These are phyloP conservation scores for Sporothrix brunneoviolacea DNA, from an alignment of 2,329 filamentous ascomycete species.

Conservation along the genomic window DNA sequence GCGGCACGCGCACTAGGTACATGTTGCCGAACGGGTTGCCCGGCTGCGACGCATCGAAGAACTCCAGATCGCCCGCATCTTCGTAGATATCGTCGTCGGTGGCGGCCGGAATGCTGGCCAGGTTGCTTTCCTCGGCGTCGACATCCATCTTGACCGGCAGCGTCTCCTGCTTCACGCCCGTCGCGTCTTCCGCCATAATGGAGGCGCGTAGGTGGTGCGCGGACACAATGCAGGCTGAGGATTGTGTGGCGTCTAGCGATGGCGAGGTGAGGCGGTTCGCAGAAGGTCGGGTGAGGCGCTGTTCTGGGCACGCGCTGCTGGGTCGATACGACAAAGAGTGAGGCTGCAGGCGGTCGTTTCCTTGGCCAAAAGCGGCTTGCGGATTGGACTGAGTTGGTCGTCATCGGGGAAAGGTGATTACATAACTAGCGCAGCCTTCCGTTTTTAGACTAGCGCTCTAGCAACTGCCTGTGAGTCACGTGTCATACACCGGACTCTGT, in stretches of 20 bases:
- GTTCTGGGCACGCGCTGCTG: background rate
- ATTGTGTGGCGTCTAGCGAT: too few relatives aligned
- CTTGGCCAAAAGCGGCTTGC: background rate
- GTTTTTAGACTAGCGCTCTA: background rate
- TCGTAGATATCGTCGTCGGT: slow-evolving; percentile 60
- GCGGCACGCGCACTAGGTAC: slow-evolving; percentile 73
- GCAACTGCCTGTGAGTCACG: too few relatives aligned
- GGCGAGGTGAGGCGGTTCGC: background rate
- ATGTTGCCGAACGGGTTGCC: slow-evolving; percentile 38
- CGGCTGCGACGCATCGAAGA: slow-evolving; percentile 31
- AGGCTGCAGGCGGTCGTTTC: background rate
- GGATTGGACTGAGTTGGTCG: too few relatives aligned
- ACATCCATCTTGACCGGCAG: slow-evolving; percentile 39
- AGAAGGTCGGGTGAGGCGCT: background rate
- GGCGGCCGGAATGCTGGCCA: slow-evolving; percentile 24
- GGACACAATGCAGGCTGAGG: too few relatives aligned
- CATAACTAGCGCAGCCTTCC: background rate
- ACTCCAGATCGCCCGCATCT: slow-evolving; percentile 58
- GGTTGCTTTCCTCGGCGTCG: slow-evolving; percentile 17
- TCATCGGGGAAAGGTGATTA: background rate
- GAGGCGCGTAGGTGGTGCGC: too few relatives aligned
- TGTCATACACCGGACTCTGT: too few relatives aligned
- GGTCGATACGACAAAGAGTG: too few relatives aligned
- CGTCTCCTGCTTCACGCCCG: slow-evolving; percentile 16
- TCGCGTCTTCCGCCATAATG: slow-evolving; percentile 13